phyloP scores from a whole-genome alignment of 108 stramenopile species.

The Conticribra weissflogii region DNA sequence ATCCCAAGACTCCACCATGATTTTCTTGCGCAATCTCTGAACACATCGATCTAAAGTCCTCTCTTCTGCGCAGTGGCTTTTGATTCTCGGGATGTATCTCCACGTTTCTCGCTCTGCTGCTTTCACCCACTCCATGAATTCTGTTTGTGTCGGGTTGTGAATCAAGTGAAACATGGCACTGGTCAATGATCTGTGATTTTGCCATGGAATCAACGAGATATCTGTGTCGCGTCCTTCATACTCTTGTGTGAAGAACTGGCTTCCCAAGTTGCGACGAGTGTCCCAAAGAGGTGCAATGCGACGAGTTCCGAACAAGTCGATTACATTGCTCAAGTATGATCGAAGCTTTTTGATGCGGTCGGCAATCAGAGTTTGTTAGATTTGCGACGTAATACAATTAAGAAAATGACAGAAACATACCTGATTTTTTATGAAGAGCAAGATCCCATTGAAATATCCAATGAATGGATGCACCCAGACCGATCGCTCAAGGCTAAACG shows the following conservation, averaged over 20 bases:
- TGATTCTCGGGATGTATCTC: constrained; percentile 86
- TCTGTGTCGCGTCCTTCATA: constrained; percentile 96
- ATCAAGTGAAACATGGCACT: constrained; percentile 82
- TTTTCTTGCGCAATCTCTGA: constrained; percentile 77
- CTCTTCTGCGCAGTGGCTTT: constrained; percentile 87
- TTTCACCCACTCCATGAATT: constrained; percentile 80
- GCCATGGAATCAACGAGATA: constrained; percentile 96
- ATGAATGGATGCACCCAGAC: constrained; percentile 84
- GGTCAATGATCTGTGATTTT: constrained; percentile 77
- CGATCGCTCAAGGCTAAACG: constrained; percentile 64
- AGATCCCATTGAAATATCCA: constrained; percentile 77
- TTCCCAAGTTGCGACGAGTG: constrained; percentile 70
- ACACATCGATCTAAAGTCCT: constrained; percentile 86
- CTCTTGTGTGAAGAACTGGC: constrained; percentile 87
- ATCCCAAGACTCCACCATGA: constrained; percentile 72
- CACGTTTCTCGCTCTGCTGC: constrained; percentile 90
- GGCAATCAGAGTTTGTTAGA: no score
- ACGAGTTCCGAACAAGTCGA: constrained; percentile 82
- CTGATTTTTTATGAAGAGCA: constrained; percentile 89
- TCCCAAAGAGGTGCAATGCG: constrained; percentile 85
- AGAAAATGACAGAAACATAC: constrained; percentile 2
- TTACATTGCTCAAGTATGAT: constrained; percentile 79
- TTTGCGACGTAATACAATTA: no score
- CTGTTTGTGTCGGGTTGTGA: constrained; percentile 87
- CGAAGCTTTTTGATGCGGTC: constrained; percentile 37